These are phyloP conservation scores for Chlorella sp. DNA, from an alignment of 139 green algal species.

Conservation along the genomic window DNA sequence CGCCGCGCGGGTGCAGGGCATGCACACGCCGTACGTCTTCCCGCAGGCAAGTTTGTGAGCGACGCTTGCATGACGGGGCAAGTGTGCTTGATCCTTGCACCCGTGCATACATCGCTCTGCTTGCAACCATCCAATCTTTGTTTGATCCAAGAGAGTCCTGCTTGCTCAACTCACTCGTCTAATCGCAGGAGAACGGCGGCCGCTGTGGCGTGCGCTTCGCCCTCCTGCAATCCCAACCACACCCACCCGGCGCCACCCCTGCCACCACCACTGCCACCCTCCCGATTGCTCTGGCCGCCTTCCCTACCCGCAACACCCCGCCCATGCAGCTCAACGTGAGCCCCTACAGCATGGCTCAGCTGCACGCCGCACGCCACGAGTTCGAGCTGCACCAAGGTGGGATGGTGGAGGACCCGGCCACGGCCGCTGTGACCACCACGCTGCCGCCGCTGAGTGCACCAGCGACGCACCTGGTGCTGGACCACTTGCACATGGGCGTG, in stretches of 20 bases:
- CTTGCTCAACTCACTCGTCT: not conserved
- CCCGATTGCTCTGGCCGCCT: not conserved
- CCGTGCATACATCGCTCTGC: too few species aligned
- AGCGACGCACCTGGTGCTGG: slow-evolving; percentile 69
- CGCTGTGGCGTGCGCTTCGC: slow-evolving; percentile 65
- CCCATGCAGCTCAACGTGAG: slow-evolving; percentile 6
- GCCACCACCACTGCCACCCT: not conserved
- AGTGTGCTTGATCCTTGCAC: too few species aligned
- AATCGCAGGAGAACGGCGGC: slow-evolving; percentile 53
- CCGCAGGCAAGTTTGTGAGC: slow-evolving; percentile 53
- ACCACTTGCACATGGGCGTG: slow-evolving; percentile 86
- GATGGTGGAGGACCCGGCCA: not conserved
- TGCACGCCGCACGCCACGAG: slow-evolving; percentile 5
- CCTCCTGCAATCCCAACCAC: slow-evolving; percentile 36
- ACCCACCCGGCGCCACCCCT: too few species aligned
- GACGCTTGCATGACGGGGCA: too few species aligned
- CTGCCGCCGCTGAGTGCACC: not conserved
- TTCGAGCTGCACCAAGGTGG: not conserved
- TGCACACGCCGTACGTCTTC: slow-evolving; percentile 86
- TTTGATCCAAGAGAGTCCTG: slow-evolving; percentile 6
- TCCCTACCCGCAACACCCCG: not conserved
- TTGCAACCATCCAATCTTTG: too few species aligned
- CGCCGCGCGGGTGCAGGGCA: slow-evolving; percentile 18
- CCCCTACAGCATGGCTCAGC: not conserved
- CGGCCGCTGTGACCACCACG: not conserved